Conservation (phyloP, 2,329 filamentous ascomycete genomes). For the Ilyonectria destructans region DNA sequence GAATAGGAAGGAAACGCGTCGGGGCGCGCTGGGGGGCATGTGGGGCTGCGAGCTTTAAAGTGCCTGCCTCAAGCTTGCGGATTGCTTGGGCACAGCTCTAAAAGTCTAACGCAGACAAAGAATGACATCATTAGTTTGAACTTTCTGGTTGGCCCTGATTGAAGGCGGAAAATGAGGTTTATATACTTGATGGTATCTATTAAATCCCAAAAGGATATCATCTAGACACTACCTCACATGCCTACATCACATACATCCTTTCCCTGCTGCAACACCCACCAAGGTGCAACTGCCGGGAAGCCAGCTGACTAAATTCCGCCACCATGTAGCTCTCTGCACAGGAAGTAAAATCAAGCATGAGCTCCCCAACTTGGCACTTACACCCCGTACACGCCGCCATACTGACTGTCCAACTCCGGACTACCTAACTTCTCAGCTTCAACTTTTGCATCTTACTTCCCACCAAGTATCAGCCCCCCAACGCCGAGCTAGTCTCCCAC, state of each 20-base stretch:
- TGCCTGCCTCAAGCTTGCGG: neutral
- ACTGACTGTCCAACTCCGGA: neutral
- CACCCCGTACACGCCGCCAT: neutral
- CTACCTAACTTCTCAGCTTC: neutral
- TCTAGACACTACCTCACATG: too few relatives aligned
- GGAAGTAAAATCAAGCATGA: constrained; percentile 2
- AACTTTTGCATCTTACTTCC: neutral
- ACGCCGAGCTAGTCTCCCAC: neutral
- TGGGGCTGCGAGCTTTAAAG: neutral
- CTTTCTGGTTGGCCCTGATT: neutral
- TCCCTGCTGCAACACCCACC: neutral
- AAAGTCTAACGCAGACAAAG: neutral
- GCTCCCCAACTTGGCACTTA: constrained; percentile 10
- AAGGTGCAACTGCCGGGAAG: neutral
- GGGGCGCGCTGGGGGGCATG: neutral
- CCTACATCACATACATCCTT: too few relatives aligned
- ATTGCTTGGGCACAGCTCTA: neutral
- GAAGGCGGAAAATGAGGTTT: neutral
- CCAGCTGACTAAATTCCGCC: constrained; percentile 32
- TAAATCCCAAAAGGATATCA: too few relatives aligned
- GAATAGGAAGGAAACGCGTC: neutral
- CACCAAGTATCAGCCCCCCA: constrained; percentile 4
- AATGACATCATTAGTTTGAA: neutral
- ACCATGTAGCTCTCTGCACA: neutral
- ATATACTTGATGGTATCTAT: neutral